Conservation (phyloP, 768 basidiomycete species). For the Holtermannia corniformis region DNA sequence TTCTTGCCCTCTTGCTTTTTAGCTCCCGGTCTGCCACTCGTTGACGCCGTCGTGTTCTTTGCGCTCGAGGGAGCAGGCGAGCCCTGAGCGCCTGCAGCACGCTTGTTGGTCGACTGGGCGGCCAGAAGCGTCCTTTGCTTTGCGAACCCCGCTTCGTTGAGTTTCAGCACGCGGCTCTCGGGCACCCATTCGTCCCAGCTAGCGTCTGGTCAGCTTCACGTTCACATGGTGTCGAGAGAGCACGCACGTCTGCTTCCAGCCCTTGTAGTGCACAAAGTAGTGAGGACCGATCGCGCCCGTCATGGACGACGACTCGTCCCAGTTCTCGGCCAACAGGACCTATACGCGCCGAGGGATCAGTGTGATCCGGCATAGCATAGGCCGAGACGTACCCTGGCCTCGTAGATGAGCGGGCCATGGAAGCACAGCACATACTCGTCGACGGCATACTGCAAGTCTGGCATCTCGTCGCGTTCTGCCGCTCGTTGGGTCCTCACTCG, state of each 20-base stretch:
- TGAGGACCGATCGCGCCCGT: slow-evolving; percentile 62
- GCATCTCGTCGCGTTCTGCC: too few species aligned
- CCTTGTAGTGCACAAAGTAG: slow-evolving; percentile 96
- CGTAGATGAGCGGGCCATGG: slow-evolving; percentile 91
- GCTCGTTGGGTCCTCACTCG: background rate
- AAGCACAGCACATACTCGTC: slow-evolving; percentile 85
- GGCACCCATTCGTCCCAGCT: slow-evolving; percentile 99
- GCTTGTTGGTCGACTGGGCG: slow-evolving; percentile 42
- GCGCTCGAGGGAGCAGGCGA: slow-evolving; percentile 7
- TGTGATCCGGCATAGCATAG: background rate
- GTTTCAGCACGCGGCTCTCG: slow-evolving; percentile 65
- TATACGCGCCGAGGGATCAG: slow-evolving; percentile 6
- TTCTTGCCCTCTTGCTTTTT: slow-evolving; percentile 50
- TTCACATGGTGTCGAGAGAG: background rate
- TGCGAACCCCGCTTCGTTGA: slow-evolving; percentile 66
- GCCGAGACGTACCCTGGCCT: slow-evolving; percentile 57
- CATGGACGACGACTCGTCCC: slow-evolving; percentile 56
- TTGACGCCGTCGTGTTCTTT: background rate
- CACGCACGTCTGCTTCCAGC: slow-evolving; percentile 91
- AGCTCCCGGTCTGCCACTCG: slow-evolving; percentile 32
- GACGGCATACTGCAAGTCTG: slow-evolving; percentile 42
- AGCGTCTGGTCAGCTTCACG: background rate
- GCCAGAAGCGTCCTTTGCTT: slow-evolving; percentile 60
- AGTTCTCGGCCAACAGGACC: slow-evolving; percentile 60
- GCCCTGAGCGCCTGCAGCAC: slow-evolving; percentile 17